Percentiles rank a stretch among this genome's conserved stretches.
phyloP scores from a whole-genome alignment of 2,329 filamentous ascomycete genomes.

The Botrytis pseudocinerea region DNA sequence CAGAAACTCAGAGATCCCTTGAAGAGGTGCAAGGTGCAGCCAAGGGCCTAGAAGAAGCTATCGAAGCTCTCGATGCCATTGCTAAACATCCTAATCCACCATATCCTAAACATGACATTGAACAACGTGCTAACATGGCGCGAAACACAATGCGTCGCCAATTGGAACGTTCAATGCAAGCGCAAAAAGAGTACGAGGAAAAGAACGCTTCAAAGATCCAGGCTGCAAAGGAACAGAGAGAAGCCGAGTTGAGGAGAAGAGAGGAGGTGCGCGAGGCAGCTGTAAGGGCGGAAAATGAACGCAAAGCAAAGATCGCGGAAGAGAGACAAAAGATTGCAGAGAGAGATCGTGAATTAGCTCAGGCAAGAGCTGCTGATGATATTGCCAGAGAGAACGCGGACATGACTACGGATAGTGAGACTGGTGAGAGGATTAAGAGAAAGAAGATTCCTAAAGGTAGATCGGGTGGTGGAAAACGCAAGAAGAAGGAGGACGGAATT shows the following conservation, averaged over 20 bases:
- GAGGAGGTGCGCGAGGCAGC: slow-evolving; percentile 73
- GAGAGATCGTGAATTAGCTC: slow-evolving; percentile 70
- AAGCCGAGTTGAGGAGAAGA: slow-evolving; percentile 74
- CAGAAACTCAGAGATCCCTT: slow-evolving; percentile 74
- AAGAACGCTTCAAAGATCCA: slow-evolving; percentile 87
- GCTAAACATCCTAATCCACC: slow-evolving; percentile 68
- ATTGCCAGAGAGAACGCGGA: slow-evolving; percentile 70
- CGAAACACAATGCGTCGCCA: slow-evolving; percentile 93
- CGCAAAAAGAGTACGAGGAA: slow-evolving; percentile 87
- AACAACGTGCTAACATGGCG: slow-evolving; percentile 96
- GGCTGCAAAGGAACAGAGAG: slow-evolving; percentile 75
- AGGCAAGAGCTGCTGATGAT: slow-evolving; percentile 71
- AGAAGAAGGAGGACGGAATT: slow-evolving; percentile 43
- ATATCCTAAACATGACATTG: slow-evolving; percentile 86
- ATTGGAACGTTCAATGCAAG: slow-evolving; percentile 79
- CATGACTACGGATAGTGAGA: slow-evolving; percentile 78
- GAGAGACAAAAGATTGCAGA: slow-evolving; percentile 81
- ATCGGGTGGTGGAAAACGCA: slow-evolving; percentile 45
- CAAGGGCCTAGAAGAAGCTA: slow-evolving; percentile 80
- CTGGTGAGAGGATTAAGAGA: slow-evolving; percentile 76
- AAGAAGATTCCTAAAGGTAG: slow-evolving; percentile 61
- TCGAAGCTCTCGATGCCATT: slow-evolving; percentile 67
- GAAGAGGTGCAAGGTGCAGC: slow-evolving; percentile 79
- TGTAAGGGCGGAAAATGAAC: slow-evolving; percentile 69
- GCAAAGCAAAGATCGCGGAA: slow-evolving; percentile 78